These are phyloP conservation scores for Penicillium vulpinum DNA, from an alignment of 2,329 filamentous ascomycete genomes.

Conservation along the genomic window DNA sequence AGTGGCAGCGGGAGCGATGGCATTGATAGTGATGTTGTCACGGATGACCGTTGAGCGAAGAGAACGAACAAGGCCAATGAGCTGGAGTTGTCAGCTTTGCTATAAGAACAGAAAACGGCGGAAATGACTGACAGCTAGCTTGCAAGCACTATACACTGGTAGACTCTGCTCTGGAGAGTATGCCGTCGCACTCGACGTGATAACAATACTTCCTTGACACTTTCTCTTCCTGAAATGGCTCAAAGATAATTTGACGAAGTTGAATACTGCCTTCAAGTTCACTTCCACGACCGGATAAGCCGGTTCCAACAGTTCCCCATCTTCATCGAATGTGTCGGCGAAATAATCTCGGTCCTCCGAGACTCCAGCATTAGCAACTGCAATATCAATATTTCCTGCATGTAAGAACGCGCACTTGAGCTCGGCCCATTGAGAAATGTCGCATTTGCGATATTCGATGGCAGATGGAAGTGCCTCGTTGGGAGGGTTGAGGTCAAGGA, in stretches of 20 bases:
- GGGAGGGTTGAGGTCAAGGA: constrained; percentile 41
- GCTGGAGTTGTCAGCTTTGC: constrained; percentile 11
- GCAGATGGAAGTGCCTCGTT: constrained; percentile 11
- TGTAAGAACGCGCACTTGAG: constrained; percentile 19
- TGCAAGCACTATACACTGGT: constrained; percentile 35
- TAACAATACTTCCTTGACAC: constrained; percentile 37
- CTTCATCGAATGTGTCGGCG: constrained; percentile 21
- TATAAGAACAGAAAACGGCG: neutral
- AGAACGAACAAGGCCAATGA: constrained; percentile 36
- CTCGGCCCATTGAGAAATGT: constrained; percentile 27
- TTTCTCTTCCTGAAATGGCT: constrained; percentile 1
- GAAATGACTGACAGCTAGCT: constrained; percentile 14
- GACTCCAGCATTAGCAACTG: constrained; percentile 39
- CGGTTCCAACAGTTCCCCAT: constrained; percentile 32
- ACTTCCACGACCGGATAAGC: constrained; percentile 34
- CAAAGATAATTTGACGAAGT: constrained; percentile 38
- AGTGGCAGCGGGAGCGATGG: constrained; percentile 36
- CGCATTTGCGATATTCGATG: constrained; percentile 27
- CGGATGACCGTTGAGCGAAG: constrained; percentile 29
- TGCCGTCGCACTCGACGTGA: constrained; percentile 41
- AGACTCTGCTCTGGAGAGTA: constrained; percentile 41
- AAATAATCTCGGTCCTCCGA: constrained; percentile 35
- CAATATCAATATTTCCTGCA: constrained; percentile 31
- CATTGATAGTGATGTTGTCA: constrained; percentile 41
- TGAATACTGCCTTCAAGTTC: constrained; percentile 34